Evolutionary conservation across 805 yeast species (phyloP).

Genomic region (Diddensiella transvaalensis): DNA sequence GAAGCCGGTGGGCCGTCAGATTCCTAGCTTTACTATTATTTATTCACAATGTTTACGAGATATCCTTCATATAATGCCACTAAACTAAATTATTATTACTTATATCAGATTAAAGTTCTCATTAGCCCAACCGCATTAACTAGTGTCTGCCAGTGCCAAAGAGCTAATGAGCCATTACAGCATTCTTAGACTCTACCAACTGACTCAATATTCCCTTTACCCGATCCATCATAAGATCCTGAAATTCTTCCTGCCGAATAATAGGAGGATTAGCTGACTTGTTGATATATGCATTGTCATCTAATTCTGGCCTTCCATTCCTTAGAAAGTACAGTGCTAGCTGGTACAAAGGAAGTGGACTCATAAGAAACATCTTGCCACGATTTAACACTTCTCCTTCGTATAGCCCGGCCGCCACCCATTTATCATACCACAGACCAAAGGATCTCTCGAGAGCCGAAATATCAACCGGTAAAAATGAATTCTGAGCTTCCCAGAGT

Average conservation of each 20-base stretch:
- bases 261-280: neutral
- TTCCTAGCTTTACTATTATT: neutral
- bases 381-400: neutral
- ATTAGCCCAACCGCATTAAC: too few species aligned
- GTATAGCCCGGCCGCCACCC: neutral
- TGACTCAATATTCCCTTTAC: neutral
- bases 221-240: neutral
- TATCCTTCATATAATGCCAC: neutral
- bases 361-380: neutral
- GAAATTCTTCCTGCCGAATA: constrained; percentile 1
- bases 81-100: neutral
- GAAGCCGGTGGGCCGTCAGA: neutral
- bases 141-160: too few species aligned
- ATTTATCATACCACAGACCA: neutral
- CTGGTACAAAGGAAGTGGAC: neutral
- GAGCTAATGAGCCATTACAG: too few species aligned
- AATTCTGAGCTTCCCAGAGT: constrained; percentile 3
- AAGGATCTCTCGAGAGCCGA: neutral
- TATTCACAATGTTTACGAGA: neutral
- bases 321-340: neutral
- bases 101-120: too few species aligned
- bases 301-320: neutral
- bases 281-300: constrained; percentile 5
- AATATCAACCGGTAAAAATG: neutral
- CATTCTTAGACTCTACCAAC: too few species aligned